These are phyloP conservation scores for Cryptosporidium parvum DNA, from an alignment of 169 alveolate species.

Conservation along the genomic window DNA sequence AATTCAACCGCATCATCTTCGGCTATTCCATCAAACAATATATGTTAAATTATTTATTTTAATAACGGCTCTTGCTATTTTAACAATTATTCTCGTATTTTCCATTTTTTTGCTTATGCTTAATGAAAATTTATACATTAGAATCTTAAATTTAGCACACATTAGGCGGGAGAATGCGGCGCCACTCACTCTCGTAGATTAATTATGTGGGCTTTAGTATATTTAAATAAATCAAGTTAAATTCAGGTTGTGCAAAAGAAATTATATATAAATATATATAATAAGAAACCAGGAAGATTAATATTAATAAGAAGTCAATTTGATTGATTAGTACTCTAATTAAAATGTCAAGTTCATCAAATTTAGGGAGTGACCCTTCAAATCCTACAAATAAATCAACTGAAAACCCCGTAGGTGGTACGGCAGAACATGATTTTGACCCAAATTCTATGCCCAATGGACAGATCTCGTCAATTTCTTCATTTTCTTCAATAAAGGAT, in stretches of 20 bases:
- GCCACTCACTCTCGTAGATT: constrained; percentile 49
- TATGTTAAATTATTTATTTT: constrained; percentile 14
- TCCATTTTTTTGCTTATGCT: background rate
- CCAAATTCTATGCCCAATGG: constrained; percentile 11
- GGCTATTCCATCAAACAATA: constrained; percentile 64
- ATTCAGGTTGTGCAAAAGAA: background rate
- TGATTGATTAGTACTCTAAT: constrained; percentile 4
- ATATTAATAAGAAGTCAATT: background rate
- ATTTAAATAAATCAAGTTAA: constrained; percentile 37
- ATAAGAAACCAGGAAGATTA: background rate
- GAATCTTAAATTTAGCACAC: constrained; percentile 17
- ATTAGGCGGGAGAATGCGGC: constrained; percentile 34
- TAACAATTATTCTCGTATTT: background rate
- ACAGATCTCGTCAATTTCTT: constrained; percentile 38
- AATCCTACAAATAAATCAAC: constrained; percentile 7
- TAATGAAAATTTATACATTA: background rate
- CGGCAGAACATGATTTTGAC: constrained; percentile 65
- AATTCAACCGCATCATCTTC: constrained; percentile 61
- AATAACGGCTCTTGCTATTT: background rate
- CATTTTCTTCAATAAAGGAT: constrained; percentile 66
- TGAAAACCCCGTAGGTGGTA: constrained; percentile 25
- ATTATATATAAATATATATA: constrained; percentile 4
- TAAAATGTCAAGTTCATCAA: constrained; percentile 58
- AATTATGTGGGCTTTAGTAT: constrained; percentile 32
- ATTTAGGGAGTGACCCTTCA: constrained; percentile 21